Base-by-base conservation (phyloP, 2,329 filamentous ascomycete species). In the Ceratocystis destructans region DNA sequence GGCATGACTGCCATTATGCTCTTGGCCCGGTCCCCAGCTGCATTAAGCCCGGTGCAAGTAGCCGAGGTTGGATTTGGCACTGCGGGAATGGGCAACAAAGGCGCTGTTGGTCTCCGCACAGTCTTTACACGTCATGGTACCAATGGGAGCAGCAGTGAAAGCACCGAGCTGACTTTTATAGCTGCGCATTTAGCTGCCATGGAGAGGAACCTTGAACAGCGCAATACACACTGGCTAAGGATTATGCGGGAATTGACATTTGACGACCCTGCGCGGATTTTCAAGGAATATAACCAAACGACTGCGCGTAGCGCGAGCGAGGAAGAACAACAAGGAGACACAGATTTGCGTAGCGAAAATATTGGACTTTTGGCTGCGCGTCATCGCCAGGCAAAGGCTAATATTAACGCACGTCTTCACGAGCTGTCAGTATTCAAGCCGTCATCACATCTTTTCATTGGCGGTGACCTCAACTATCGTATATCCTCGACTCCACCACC, bases 401-500 rank as follows among this genome's bases (percentile, higher is more conserved):
- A 70, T 61, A 71, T 78, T n/a, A 79, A 79, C 70, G 75, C 75
- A 65, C 74, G 74, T 41, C 41, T 68, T 2, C 80, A 83, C 70
- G 75, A 82, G 69, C 77, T 84, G 50, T 85, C 84, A 44, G 83
- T 97, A 66, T 96, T 92, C 77, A 84, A 83, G 62, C 84, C 89
- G 1, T 82, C 81, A 2, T 86, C 86, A 2, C 86, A 96, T 73
- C 79, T 96, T 1, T 96, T 97, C 74, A 80, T 97, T 61, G 88
- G 87, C 0, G 94, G 94, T 28, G 94, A 99, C 74, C 82, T 99
- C 68, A 99, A 99, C 79, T 99, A 99, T 76, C 88, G 94, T 70
- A 95, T 93, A 20, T 84, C 86, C 6, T 82, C 85, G 69, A 81
- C 79, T 0, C 78, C 81, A 0, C 91, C 92, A 0, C 77, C 79